Evolutionary conservation across 805 yeast species (phyloP).

Genomic region (Pichia phayaonensis): DNA sequence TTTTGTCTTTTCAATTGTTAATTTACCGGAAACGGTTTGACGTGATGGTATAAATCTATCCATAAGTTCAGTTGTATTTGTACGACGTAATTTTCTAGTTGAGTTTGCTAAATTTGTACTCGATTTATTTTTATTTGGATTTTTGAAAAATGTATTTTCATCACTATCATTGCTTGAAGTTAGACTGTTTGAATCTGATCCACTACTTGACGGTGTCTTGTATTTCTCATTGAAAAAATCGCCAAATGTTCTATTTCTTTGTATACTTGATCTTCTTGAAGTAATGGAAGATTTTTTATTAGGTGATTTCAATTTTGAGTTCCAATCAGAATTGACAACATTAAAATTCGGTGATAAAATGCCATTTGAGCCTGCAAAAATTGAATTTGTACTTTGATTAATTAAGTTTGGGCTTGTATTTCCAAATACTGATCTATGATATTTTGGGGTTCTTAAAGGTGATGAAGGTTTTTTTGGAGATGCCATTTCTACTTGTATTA

Average conservation of each 20-base stretch:
- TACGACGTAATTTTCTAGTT: constrained; percentile 24
- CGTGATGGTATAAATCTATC: constrained; percentile 60
- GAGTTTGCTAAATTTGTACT: constrained; percentile 13
- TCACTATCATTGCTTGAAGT: background rate
- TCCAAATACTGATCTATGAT: constrained; percentile 27
- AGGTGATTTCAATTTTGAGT: background rate
- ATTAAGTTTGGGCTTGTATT: constrained; percentile 24
- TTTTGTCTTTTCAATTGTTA: constrained; percentile 30
- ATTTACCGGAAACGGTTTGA: constrained; percentile 40
- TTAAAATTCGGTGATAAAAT: constrained; percentile 29
- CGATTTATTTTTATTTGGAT: constrained; percentile 1
- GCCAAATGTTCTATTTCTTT: constrained; percentile 5
- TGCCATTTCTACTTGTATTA: background rate
- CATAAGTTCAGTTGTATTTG: constrained; percentile 29
- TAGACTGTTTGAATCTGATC: background rate
- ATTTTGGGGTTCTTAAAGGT: constrained; percentile 4
- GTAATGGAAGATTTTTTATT: background rate
- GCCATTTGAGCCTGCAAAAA: constrained; percentile 23
- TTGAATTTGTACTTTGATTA: constrained; percentile 22
- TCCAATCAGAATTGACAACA: constrained; percentile 30
- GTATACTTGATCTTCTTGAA: constrained; percentile 5
- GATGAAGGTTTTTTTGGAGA: background rate
- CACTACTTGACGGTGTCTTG: background rate
- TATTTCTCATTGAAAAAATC: constrained; percentile 11
- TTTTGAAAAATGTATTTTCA: background rate